Evolutionary conservation across 2,329 filamentous ascomycete species (phyloP).

Genomic region (Grosmannia huntii): DNA sequence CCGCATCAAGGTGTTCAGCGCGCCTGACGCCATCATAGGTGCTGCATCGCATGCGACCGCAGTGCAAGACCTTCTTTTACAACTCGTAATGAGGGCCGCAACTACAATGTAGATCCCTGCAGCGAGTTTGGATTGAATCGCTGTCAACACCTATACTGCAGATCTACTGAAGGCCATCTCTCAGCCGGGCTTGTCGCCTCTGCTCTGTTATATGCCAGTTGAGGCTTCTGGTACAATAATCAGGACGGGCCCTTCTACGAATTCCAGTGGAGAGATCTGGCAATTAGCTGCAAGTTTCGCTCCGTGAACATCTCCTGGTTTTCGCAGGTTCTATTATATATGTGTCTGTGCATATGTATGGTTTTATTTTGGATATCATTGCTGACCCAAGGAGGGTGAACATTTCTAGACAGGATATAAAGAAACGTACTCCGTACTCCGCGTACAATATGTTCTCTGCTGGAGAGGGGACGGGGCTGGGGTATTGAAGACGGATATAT

Average conservation of each 20-base stretch:
- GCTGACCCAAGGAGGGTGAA: neutral
- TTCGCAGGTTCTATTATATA: neutral
- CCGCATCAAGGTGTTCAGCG: conserved; percentile 33
- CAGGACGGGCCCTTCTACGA: too few relatives aligned
- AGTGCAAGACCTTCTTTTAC: conserved; percentile 2
- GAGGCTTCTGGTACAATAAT: too few relatives aligned
- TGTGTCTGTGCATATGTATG: neutral
- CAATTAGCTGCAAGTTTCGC: neutral
- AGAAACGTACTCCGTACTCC: neutral
- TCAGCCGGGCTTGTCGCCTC: too few relatives aligned
- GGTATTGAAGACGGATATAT: too few relatives aligned
- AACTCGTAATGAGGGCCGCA: conserved; percentile 3
- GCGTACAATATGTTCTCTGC: too few relatives aligned
- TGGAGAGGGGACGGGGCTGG: too few relatives aligned
- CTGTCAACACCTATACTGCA: neutral
- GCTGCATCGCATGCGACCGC: neutral
- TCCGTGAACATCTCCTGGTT: neutral
- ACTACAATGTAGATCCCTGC: neutral
- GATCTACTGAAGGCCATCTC: too few relatives aligned
- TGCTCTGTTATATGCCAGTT: too few relatives aligned
- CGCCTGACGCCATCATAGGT: neutral
- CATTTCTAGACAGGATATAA: neutral
- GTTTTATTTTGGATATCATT: neutral
- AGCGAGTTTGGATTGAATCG: neutral
- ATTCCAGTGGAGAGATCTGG: too few relatives aligned